These are phyloP conservation scores for Trametes sanguinea DNA, from an alignment of 768 basidiomycete genomes.

Conservation along the genomic window DNA sequence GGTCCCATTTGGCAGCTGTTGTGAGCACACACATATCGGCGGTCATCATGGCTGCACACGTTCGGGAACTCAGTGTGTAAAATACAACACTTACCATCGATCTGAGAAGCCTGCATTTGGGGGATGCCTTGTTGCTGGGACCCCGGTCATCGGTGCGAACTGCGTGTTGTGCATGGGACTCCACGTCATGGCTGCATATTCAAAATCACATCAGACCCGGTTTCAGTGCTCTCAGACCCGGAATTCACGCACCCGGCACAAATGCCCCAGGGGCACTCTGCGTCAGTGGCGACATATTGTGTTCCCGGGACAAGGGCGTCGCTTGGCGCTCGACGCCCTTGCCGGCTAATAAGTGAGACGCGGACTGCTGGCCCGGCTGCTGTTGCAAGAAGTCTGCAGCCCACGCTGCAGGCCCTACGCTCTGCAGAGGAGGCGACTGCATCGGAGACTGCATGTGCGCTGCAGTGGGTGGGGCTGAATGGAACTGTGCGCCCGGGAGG, in stretches of 20 bases:
- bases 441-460: constrained; percentile 24
- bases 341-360: not conserved
- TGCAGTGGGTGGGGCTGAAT: constrained; percentile 1
- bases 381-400: constrained; percentile 60
- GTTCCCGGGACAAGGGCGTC: constrained; percentile 9
- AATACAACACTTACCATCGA: constrained; percentile 14
- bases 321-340: constrained; percentile 5
- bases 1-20: constrained; percentile 51
- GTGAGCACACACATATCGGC: not conserved
- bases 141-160: constrained; percentile 17
- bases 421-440: constrained; percentile 26
- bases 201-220: not conserved
- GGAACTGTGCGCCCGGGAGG: constrained; percentile 42
- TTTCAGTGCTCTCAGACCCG: not conserved
- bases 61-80: not conserved
- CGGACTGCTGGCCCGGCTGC: constrained; percentile 22
- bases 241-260: constrained; percentile 7
- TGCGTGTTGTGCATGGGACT: not conserved
- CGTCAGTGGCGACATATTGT: constrained; percentile 4
- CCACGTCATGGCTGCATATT: constrained; percentile 8
- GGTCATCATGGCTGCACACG: constrained; percentile 5
- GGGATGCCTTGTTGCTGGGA: constrained; percentile 7
- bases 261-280: constrained; percentile 1
- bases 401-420: constrained; percentile 48
- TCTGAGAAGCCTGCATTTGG: constrained; percentile 10